These are phyloP conservation scores for Tulasnella sp. DNA, from an alignment of 768 basidiomycete genomes.

Conservation along the genomic window DNA sequence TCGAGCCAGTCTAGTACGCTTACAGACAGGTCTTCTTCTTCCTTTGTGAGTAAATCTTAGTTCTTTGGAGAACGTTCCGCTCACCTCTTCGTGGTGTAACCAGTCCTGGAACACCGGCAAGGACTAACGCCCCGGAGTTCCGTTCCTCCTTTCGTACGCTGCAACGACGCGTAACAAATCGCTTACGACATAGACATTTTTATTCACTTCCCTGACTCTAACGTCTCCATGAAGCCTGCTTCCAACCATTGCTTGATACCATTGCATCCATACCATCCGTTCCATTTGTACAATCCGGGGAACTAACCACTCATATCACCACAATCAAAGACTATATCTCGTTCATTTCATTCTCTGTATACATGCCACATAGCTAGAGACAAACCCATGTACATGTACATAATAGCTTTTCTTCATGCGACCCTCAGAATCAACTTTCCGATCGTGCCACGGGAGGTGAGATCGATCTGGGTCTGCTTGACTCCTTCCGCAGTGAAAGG, in stretches of 20 bases:
- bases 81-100: background rate
- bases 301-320: background rate
- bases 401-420: constrained; percentile 11
- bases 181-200: background rate
- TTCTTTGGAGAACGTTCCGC: background rate
- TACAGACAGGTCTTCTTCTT: background rate
- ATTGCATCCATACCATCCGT: background rate
- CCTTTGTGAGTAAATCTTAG: background rate
- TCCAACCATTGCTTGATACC: background rate
- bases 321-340: too few relatives aligned
- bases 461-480: constrained; percentile 65
- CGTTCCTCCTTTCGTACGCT: background rate
- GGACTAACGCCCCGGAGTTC: background rate
- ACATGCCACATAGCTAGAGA: background rate
- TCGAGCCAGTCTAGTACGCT: background rate
- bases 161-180: background rate
- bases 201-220: background rate
- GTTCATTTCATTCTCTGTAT: background rate
- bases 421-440: constrained; percentile 85
- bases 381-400: background rate
- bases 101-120: background rate
- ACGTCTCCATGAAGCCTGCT: background rate
- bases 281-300: background rate
- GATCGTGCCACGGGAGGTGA: constrained; percentile 65
- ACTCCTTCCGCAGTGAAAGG: constrained; percentile 77